Evolutionary conservation across 495 filamentous ascomycete genomes (phyloP).

Genomic region (Podospora appendiculata): DNA sequence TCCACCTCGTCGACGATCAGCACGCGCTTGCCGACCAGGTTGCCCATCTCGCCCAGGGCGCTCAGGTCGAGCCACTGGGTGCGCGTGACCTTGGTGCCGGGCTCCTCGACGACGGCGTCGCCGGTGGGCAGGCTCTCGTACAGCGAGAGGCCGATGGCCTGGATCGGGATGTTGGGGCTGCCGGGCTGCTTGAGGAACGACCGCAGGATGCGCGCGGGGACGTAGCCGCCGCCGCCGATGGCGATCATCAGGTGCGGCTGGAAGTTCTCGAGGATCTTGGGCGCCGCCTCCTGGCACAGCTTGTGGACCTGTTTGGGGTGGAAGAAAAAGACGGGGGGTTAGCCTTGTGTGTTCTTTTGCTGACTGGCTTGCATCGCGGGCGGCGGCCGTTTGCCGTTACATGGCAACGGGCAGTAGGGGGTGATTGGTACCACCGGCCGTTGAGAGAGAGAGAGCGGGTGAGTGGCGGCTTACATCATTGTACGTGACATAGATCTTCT

Average conservation of each 20-base stretch:
- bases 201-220: conserved; percentile 92
- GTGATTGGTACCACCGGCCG: neutral
- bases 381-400: neutral
- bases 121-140: conserved; percentile 72
- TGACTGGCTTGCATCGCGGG: neutral
- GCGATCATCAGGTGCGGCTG: conserved; percentile 95
- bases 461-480: conserved; percentile 61
- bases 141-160: conserved; percentile 95
- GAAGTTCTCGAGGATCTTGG: conserved; percentile 72
- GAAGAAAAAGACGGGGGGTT: neutral
- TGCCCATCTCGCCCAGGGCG: conserved; percentile 77
- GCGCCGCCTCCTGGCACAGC: conserved; percentile 80
- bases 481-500: conserved; percentile 91
- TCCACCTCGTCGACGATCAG: conserved; percentile 99
- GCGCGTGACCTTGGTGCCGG: conserved; percentile 89
- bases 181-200: conserved; percentile 92
- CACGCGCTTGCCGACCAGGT: conserved; percentile 92
- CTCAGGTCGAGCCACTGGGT: conserved; percentile 97
- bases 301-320: conserved; percentile 73
- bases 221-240: conserved; percentile 95
- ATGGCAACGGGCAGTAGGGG: neutral
- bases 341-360: neutral
- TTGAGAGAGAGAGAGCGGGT: neutral
- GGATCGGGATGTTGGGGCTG: conserved; percentile 93
- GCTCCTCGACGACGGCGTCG: conserved; percentile 54